Conservation (phyloP, 164 flowering plant species). For the Vitis rupestris region DNA sequence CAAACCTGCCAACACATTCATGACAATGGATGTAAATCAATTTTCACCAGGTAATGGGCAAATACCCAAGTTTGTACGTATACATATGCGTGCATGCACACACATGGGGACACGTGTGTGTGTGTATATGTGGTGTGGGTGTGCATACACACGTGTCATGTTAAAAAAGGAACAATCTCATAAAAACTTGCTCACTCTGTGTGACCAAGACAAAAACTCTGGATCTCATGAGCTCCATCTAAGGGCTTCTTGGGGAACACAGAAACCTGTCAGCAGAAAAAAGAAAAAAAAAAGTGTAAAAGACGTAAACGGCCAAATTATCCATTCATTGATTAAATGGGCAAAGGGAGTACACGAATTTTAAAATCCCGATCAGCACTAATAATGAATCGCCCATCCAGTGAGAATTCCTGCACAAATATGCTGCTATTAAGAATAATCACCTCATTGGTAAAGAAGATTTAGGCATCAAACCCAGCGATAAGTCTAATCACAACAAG, state of each 20-base stretch:
- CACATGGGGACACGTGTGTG: not conserved
- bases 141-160: not conserved
- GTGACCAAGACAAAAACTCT: constrained; percentile 94
- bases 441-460: not conserved
- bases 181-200: constrained; percentile 65
- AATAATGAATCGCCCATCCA: constrained; percentile 73
- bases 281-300: not conserved
- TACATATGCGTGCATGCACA: not conserved
- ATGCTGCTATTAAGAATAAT: not conserved
- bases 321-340: not conserved
- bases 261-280: constrained; percentile 60
- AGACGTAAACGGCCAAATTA: not conserved
- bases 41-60: not conserved
- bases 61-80: not conserved
- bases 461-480: too few relatives aligned
- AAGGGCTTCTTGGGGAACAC: constrained; percentile 69
- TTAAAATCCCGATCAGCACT: constrained; percentile 95
- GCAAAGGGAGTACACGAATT: constrained; percentile 66
- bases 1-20: constrained; percentile 53
- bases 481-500: too few relatives aligned
- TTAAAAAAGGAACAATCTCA: not conserved
- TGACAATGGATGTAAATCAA: not conserved
- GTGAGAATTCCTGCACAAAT: constrained; percentile 80
- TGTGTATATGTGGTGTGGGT: not conserved
- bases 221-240: constrained; percentile 91